These are phyloP conservation scores for Diutina siamensis DNA, from an alignment of 1,139 yeast species.

Conservation along the genomic window DNA sequence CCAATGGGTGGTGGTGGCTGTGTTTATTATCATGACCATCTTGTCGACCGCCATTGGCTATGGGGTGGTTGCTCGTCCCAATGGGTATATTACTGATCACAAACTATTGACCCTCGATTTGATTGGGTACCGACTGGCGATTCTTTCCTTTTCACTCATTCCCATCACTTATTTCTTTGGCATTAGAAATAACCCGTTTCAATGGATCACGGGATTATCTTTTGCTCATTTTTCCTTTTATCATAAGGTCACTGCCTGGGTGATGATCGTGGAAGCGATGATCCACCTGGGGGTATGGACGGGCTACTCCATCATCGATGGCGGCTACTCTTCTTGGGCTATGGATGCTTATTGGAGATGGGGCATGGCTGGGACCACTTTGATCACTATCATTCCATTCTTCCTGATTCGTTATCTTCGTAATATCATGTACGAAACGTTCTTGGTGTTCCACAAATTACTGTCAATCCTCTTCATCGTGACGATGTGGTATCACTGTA, in stretches of 20 bases:
- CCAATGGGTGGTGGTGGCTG: constrained; percentile 8
- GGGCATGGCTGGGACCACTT: constrained; percentile 10
- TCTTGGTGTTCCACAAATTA: constrained; percentile 9
- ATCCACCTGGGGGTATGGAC: constrained; percentile 12
- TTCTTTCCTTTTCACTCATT: constrained; percentile 11
- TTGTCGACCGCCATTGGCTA: constrained; percentile 10
- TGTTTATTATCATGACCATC: constrained; percentile 9
- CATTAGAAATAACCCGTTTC: constrained; percentile 11
- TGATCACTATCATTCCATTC: constrained; percentile 8
- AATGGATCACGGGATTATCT: constrained; percentile 10
- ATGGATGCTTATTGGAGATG: constrained; percentile 11
- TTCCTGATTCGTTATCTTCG: constrained; percentile 8
- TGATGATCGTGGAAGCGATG: constrained; percentile 10
- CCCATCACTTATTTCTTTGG: constrained; percentile 11
- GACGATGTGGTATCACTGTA: constrained; percentile 11
- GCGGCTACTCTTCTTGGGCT: constrained; percentile 9
- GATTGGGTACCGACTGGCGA: constrained; percentile 10
- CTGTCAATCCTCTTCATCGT: constrained; percentile 11
- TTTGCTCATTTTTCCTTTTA: constrained; percentile 9
- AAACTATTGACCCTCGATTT: constrained; percentile 11
- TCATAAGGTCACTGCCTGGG: constrained; percentile 10
- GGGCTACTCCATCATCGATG: constrained; percentile 9
- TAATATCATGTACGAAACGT: constrained; percentile 9
- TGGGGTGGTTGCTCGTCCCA: constrained; percentile 9
- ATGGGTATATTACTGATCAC: constrained; percentile 8